Base-by-base conservation (phyloP, 2,329 filamentous ascomycete species). In the Penicillium sp. region DNA sequence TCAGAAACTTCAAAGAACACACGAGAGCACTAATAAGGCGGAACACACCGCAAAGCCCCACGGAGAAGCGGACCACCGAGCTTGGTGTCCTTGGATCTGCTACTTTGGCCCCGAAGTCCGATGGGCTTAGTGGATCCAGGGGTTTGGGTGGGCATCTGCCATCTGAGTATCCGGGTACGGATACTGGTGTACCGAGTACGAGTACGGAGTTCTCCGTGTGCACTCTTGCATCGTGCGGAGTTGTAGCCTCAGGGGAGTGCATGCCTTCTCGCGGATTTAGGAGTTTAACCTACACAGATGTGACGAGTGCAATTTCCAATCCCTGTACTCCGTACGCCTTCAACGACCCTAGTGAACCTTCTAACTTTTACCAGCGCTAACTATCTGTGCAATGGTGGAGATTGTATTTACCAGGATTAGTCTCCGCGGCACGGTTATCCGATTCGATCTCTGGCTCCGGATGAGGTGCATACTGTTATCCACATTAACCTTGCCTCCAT, bases 291-390 rank as follows among this genome's bases (percentile, higher is more conserved):
- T 35, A 20, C 7, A 18, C 18, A 37, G 18, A 37, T 37, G 33
- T 57, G 56, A 58, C 42, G 42, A 44, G 25, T 55, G 46, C 31
- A 46, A 52, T 52, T 44, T 45, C 48, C 49, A 15, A 57, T 46
- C 50, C 52, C 29, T 49, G 54, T 39, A 23, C 25, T 27, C 24
- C 24, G 24, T 27, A 39, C 47, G 32, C 42, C 27, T 43, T 38
- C 47, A 49, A 28, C 44, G 43, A 51, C 51, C 49, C 33, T 29
- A 47, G 40, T 48, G 40, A 29, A 27, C 40, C 5, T 41, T n/a
- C n/a, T n/a, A n/a, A n/a, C n/a, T n/a, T 40, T 41, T 27, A 20
- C 37, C 44, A 31, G 23, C 29, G 44, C 46, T 28, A 37, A 20
- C 47, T 37, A 37, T 20, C 47, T 37, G 33, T 37, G 33, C 38